Evolutionary conservation across 345 rosid genomes (phyloP).

Genomic region (Atalantia buxifolia): DNA sequence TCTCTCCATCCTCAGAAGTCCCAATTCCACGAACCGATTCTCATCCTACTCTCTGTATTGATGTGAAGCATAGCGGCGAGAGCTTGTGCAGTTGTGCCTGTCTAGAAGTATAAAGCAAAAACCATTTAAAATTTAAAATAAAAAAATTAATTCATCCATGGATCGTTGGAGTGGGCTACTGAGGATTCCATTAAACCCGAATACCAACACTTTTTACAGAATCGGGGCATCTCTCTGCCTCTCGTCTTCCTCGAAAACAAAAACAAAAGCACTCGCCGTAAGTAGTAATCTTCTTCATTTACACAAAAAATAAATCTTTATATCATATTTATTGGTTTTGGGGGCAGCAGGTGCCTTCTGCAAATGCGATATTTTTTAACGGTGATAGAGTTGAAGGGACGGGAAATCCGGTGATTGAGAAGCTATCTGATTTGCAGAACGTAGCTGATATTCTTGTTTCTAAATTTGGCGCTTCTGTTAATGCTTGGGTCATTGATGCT

Average conservation of each 20-base stretch:
- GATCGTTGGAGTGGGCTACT: conserved; percentile 61
- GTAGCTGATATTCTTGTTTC: conserved; percentile 71
- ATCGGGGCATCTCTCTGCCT: conserved; percentile 75
- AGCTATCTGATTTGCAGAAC: conserved; percentile 55
- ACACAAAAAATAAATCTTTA: background rate
- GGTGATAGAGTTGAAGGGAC: conserved; percentile 76
- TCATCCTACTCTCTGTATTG: background rate
- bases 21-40: no score
- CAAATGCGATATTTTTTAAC: conserved; percentile 65
- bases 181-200: conserved; percentile 49
- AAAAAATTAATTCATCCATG: conserved; percentile 25
- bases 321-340: background rate
- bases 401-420: conserved; percentile 63
- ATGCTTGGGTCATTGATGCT: conserved; percentile 80
- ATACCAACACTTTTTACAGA: conserved; percentile 29
- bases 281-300: conserved; percentile 10
- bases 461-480: conserved; percentile 58
- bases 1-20: no score
- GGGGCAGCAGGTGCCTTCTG: conserved; percentile 50
- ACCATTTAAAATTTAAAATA: background rate
- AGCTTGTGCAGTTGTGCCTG: no score
- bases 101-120: background rate
- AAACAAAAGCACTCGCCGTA: conserved; percentile 32
- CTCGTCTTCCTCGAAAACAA: conserved; percentile 28
- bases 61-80: background rate